A percentile compares a stretch with the other conserved stretches of the same genome.
Conservation (phyloP, 2,329 filamentous ascomycete species). For the Fusarium denticulatum region DNA sequence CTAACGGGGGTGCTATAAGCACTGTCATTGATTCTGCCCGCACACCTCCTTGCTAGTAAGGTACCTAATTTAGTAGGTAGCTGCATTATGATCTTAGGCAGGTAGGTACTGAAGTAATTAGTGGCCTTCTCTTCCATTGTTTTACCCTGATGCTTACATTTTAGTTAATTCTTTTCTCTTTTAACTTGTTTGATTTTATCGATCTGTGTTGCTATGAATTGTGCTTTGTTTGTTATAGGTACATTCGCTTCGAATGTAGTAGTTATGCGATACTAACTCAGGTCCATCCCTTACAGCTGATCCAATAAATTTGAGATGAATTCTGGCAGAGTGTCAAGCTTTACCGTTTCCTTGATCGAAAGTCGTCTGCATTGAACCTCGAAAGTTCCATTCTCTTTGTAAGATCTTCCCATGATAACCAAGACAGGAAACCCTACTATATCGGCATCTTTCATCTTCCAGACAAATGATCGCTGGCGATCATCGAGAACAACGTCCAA, state of each 20-base stretch:
- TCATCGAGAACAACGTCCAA: slow-evolving; percentile 82
- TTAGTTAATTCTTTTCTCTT: not conserved
- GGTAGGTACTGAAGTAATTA: not conserved
- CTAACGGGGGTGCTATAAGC: slow-evolving; percentile 42
- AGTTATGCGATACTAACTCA: not conserved
- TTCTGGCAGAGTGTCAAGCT: slow-evolving; percentile 53
- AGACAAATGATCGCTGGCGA: slow-evolving; percentile 72
- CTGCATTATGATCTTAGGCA: not conserved
- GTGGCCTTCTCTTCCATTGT: not conserved
- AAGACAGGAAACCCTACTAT: slow-evolving; percentile 87
- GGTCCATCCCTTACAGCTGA: slow-evolving; percentile 54
- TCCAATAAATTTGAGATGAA: slow-evolving; percentile 59
- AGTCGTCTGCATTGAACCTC: slow-evolving; percentile 84
- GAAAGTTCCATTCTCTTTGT: slow-evolving; percentile 66
- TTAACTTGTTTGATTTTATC: not conserved
- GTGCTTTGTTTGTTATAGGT: slow-evolving; percentile 3
- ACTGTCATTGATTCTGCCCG: not conserved
- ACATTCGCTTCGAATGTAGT: slow-evolving; percentile 8
- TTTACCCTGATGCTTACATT: not conserved
- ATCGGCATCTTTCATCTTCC: slow-evolving; percentile 93
- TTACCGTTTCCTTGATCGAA: slow-evolving; percentile 68
- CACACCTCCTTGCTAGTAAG: not conserved
- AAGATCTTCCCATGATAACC: slow-evolving; percentile 79
- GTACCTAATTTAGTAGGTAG: not conserved
- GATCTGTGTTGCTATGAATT: not conserved